These are phyloP conservation scores for Trametes versicolor DNA, from an alignment of 1,284 basidiomycete species.

Conservation along the genomic window DNA sequence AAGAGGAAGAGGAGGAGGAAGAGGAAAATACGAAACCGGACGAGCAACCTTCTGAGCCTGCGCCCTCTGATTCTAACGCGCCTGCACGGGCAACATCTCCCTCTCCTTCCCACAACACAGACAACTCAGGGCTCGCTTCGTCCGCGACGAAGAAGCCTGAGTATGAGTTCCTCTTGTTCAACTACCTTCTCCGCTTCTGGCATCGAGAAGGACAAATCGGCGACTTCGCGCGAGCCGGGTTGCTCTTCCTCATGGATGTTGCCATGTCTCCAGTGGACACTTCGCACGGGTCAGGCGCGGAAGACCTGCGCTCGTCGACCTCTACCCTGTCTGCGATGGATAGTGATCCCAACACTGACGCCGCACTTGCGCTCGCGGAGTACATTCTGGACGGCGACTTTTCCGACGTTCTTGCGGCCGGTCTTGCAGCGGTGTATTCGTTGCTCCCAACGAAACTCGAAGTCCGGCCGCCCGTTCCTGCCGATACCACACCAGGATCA, in stretches of 20 bases:
- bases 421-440: slow-evolving; percentile 94
- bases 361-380: slow-evolving; percentile 86
- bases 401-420: slow-evolving; percentile 94
- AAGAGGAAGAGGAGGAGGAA: slow-evolving; percentile 62
- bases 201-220: slow-evolving; percentile 95
- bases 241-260: slow-evolving; percentile 94
- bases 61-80: slow-evolving; percentile 24
- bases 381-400: slow-evolving; percentile 97
- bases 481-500: slow-evolving; percentile 51
- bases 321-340: slow-evolving; percentile 34
- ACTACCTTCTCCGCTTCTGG: slow-evolving; percentile 94
- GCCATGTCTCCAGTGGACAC: slow-evolving; percentile 83
- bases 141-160: slow-evolving; percentile 73
- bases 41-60: slow-evolving; percentile 42
- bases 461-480: slow-evolving; percentile 59
- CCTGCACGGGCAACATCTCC: slow-evolving; percentile 56
- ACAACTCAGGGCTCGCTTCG: slow-evolving; percentile 59
- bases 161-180: slow-evolving; percentile 95
- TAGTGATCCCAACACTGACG: slow-evolving; percentile 80
- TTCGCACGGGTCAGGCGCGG: slow-evolving; percentile 49
- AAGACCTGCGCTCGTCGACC: slow-evolving; percentile 45
- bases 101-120: slow-evolving; percentile 66
- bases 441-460: slow-evolving; percentile 89
- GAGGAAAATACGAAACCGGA: slow-evolving; percentile 55
- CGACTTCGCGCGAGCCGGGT: slow-evolving; percentile 92